These are phyloP conservation scores for Pichia thaimueangensis DNA, from an alignment of 805 yeast genomes.

Conservation along the genomic window DNA sequence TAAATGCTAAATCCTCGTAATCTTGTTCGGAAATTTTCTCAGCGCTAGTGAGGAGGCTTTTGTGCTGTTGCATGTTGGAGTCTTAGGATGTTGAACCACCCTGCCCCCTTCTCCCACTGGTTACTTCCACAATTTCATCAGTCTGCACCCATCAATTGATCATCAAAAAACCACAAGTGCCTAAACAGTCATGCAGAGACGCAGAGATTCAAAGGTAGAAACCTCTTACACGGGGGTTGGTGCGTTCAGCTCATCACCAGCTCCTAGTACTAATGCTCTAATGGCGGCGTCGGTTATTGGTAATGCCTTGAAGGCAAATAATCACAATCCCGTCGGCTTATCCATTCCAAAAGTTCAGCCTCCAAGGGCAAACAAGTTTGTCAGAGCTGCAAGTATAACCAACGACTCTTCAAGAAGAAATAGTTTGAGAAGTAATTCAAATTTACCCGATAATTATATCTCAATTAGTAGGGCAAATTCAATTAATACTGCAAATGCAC, in stretches of 20 bases:
- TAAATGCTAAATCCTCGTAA: too few species aligned
- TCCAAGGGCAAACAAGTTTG: constrained; percentile 1
- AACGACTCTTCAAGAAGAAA: not conserved
- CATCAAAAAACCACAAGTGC: too few species aligned
- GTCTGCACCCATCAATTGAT: too few species aligned
- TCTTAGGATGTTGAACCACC: too few species aligned
- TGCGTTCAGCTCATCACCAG: constrained; percentile 16
- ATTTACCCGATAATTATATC: not conserved
- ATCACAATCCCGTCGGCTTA: constrained; percentile 26
- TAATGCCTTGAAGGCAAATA: constrained; percentile 36
- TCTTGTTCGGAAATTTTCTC: too few species aligned
- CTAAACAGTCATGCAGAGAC: constrained; percentile 11
- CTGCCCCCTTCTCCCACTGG: too few species aligned
- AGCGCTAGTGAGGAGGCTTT: too few species aligned
- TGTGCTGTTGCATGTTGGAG: too few species aligned
- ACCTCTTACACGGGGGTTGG: constrained; percentile 17
- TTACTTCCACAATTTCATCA: too few species aligned
- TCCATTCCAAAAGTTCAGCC: constrained; percentile 26
- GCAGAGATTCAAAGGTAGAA: constrained; percentile 10
- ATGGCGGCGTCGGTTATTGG: constrained; percentile 61
- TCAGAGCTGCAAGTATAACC: constrained; percentile 9
- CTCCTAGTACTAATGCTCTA: constrained; percentile 44
- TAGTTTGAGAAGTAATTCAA: not conserved
- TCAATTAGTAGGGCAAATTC: constrained; percentile 7
- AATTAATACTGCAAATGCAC: constrained; percentile 9